Evolutionary conservation across 257 asterid genomes (phyloP).

Genomic region (Solanum etuberosum): DNA sequence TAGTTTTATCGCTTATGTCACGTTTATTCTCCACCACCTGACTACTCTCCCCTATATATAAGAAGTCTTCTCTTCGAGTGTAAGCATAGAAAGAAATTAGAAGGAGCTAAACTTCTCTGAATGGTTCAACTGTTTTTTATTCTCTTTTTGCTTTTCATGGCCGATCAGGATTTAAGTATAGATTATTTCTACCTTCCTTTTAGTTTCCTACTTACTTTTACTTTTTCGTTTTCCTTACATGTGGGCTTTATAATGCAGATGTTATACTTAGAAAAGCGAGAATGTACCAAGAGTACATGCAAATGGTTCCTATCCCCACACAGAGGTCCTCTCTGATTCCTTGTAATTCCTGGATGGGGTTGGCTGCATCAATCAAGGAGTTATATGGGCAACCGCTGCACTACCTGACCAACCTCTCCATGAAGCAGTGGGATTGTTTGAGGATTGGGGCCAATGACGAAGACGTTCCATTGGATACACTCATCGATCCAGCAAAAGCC

Average conservation of each 20-base stretch:
- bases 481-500: conserved; percentile 52
- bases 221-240: no score
- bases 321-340: conserved; percentile 40
- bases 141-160: not conserved
- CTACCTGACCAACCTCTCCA: conserved; percentile 57
- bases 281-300: no score
- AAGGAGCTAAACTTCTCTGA: no score
- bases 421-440: conserved; percentile 37
- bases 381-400: conserved; percentile 66
- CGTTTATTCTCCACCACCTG: not conserved
- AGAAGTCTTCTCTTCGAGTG: not conserved
- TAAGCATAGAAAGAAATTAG: not conserved
- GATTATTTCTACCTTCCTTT: not conserved
- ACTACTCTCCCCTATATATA: not conserved
- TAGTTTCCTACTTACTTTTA: not conserved
- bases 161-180: not conserved
- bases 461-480: conserved; percentile 25
- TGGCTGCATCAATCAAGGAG: conserved; percentile 50
- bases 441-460: conserved; percentile 40
- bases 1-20: no score
- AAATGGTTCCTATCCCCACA: no score
- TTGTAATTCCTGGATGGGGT: conserved; percentile 54
- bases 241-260: not conserved
- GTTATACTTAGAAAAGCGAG: no score
- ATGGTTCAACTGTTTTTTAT: not conserved